Percentiles rank a stretch among this genome's conserved stretches.
Evolutionary conservation across 202 grass and related monocot species (phyloP).

Genomic region (Digitaria exilis): DNA sequence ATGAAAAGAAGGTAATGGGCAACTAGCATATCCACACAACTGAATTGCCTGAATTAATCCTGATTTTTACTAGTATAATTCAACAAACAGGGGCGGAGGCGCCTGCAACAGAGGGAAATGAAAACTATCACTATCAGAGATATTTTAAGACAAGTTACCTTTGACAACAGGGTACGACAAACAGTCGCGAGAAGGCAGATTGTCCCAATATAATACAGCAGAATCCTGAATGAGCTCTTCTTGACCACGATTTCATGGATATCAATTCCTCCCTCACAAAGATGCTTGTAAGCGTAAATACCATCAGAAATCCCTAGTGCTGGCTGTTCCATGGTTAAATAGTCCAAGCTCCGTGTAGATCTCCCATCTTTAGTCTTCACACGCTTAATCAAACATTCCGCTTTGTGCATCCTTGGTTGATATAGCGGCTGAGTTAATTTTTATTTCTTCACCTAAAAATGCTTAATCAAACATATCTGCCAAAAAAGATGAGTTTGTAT

Average conservation of each 20-base stretch:
- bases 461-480: background rate
- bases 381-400: background rate
- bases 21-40: background rate
- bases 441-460: background rate
- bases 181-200: slow-evolving; percentile 47
- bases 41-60: background rate
- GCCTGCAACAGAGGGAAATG: background rate
- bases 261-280: slow-evolving; percentile 43
- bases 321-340: slow-evolving; percentile 23
- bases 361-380: background rate
- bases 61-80: background rate
- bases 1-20: background rate
- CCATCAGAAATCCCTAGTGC: background rate
- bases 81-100: background rate
- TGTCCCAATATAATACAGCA: slow-evolving; percentile 46
- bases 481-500: background rate
- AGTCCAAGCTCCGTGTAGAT: background rate
- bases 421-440: background rate
- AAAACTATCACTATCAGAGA: background rate
- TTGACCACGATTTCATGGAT: slow-evolving; percentile 63
- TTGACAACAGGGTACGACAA: slow-evolving; percentile 36
- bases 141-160: slow-evolving; percentile 50
- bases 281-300: slow-evolving; percentile 51
- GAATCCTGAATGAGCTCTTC: slow-evolving; percentile 40
- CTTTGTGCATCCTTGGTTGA: background rate